phyloP scores from a whole-genome alignment of 768 basidiomycete genomes.

The Calocybe cyanea region DNA sequence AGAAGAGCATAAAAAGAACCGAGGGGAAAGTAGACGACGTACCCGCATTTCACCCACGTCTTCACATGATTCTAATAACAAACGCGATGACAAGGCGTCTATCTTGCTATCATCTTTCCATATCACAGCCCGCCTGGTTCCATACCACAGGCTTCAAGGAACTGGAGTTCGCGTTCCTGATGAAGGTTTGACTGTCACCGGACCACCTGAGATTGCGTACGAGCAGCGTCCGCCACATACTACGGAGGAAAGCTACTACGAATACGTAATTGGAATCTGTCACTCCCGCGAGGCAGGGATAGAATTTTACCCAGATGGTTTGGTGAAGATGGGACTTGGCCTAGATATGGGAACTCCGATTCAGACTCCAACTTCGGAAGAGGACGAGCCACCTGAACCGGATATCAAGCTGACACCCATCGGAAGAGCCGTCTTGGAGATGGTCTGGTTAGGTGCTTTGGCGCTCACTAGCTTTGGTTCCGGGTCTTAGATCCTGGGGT shows the following conservation, averaged over 20 bases:
- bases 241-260: constrained; percentile 30
- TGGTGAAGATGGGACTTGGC: constrained; percentile 72
- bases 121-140: constrained; percentile 70
- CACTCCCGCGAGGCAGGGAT: constrained; percentile 62
- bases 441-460: constrained; percentile 52
- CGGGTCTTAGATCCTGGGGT: constrained; percentile 15
- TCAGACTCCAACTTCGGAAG: constrained; percentile 33
- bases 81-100: constrained; percentile 36
- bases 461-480: constrained; percentile 49
- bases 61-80: constrained; percentile 28
- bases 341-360: constrained; percentile 22
- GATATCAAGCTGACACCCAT: constrained; percentile 47
- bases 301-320: constrained; percentile 77
- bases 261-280: constrained; percentile 59
- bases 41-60: constrained; percentile 36
- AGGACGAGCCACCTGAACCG: constrained; percentile 36
- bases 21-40: constrained; percentile 38
- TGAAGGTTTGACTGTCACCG: constrained; percentile 64
- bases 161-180: constrained; percentile 73
- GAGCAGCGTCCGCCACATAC: constrained; percentile 39
- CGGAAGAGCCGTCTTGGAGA: constrained; percentile 51
- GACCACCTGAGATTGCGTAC: constrained; percentile 51
- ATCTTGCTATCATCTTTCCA: constrained; percentile 64
- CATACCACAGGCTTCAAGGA: constrained; percentile 67
- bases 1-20: constrained; percentile 27